A percentile compares a stretch with the other conserved stretches of the same genome.
phyloP scores from a whole-genome alignment of 2,329 filamentous ascomycete genomes.

The Aspergillus arachidicola region DNA sequence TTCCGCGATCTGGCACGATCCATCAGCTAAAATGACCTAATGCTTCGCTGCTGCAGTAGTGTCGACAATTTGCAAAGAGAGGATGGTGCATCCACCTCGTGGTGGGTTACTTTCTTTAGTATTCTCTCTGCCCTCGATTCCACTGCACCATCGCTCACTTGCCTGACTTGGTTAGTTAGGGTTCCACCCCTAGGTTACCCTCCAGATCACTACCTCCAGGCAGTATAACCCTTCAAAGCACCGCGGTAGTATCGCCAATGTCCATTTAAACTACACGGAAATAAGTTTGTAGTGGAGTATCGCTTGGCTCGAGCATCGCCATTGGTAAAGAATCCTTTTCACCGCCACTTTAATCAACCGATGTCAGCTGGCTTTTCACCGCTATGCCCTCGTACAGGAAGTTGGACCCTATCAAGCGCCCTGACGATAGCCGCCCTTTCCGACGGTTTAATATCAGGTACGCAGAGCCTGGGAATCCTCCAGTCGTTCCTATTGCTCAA shows the following conservation, averaged over 20 bases:
- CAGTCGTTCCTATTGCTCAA: neutral
- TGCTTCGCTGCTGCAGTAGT: neutral
- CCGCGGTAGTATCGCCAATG: neutral
- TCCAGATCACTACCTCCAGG: neutral
- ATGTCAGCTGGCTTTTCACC: slow-evolving; percentile 1
- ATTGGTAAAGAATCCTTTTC: neutral
- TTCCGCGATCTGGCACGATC: slow-evolving; percentile 6
- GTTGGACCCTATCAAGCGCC: neutral
- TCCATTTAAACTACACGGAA: neutral
- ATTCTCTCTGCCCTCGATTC: no score
- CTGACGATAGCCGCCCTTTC: neutral
- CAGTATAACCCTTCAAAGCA: neutral
- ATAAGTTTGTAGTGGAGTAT: neutral
- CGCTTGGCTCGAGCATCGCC: neutral
- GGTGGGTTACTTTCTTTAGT: neutral
- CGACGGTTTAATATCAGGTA: slow-evolving; percentile 1
- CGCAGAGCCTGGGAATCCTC: neutral
- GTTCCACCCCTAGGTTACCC: neutral
- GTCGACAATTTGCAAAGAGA: neutral
- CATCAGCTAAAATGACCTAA: neutral
- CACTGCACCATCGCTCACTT: no score
- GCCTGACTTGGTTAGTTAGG: neutral
- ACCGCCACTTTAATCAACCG: neutral
- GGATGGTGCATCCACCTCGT: neutral
- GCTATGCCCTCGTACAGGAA: neutral